phyloP scores from a whole-genome alignment of 148 eudicot genomes.

The Drosera capensis region DNA sequence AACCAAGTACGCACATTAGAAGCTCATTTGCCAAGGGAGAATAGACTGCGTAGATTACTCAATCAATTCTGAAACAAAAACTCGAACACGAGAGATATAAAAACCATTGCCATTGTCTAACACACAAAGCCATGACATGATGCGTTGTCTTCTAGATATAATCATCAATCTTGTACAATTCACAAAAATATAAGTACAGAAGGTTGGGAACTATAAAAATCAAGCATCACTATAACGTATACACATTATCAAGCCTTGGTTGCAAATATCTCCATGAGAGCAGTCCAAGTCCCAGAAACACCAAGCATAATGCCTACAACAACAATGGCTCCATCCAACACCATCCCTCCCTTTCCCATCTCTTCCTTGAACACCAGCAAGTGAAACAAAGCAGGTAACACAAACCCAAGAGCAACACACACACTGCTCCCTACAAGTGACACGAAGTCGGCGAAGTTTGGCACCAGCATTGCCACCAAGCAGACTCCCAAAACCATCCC shows the following conservation, averaged over 20 bases:
- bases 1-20: too few species aligned
- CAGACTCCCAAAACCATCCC: conserved; percentile 30
- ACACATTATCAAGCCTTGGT: conserved; percentile 32
- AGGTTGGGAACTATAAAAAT: too few species aligned
- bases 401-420: conserved; percentile 60
- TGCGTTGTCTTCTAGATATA: too few species aligned
- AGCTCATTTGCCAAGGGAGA: too few species aligned
- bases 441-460: conserved; percentile 79
- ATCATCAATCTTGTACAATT: too few species aligned
- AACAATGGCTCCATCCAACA: conserved; percentile 28
- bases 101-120: too few species aligned
- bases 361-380: conserved; percentile 43
- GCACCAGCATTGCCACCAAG: conserved; percentile 57
- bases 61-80: too few species aligned
- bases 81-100: too few species aligned
- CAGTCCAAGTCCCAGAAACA: conserved; percentile 51
- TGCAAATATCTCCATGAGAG: conserved; percentile 39
- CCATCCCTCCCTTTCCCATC: conserved; percentile 21
- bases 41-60: too few species aligned
- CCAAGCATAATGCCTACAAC: conserved; percentile 41
- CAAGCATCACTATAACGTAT: too few species aligned
- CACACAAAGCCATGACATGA: too few species aligned
- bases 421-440: conserved; percentile 81
- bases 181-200: too few species aligned
- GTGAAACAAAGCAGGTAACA: conserved; percentile 73